phyloP scores from a whole-genome alignment of 305 asterid genomes.

The Plantago lanceolata region DNA sequence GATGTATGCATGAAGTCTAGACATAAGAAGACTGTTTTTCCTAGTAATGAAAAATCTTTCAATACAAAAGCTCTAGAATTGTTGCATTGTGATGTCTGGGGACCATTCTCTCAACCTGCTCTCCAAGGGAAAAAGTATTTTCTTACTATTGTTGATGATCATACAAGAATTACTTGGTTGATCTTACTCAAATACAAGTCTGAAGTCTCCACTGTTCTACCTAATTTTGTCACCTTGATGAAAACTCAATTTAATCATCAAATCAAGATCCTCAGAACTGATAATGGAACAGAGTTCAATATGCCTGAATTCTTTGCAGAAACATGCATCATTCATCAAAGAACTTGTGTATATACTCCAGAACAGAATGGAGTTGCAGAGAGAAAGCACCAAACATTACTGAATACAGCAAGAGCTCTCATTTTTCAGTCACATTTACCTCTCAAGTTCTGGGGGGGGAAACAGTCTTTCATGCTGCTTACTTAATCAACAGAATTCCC shows the following conservation, averaged over 20 bases:
- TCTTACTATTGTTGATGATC: not conserved
- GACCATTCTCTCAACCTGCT: not conserved
- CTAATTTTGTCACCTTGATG: not conserved
- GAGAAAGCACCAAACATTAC: not conserved
- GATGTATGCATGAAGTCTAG: no score
- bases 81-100: not conserved
- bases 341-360: conserved; percentile 7
- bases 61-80: no score
- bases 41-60: no score
- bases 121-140: not conserved
- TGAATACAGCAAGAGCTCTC: not conserved
- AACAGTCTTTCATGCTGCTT: not conserved
- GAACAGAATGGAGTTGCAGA: conserved; percentile 8
- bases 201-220: not conserved
- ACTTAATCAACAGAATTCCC: not conserved
- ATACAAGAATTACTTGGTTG: not conserved
- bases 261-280: not conserved
- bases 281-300: not conserved
- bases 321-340: conserved; percentile 5
- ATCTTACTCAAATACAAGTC: not conserved
- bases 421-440: not conserved
- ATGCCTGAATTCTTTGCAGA: not conserved
- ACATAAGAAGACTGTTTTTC: no score
- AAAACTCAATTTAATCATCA: conserved; percentile 4
- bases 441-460: not conserved